Evolutionary conservation across 129 eudicot genomes (phyloP).

Genomic region (Flaveria ramosissima): DNA sequence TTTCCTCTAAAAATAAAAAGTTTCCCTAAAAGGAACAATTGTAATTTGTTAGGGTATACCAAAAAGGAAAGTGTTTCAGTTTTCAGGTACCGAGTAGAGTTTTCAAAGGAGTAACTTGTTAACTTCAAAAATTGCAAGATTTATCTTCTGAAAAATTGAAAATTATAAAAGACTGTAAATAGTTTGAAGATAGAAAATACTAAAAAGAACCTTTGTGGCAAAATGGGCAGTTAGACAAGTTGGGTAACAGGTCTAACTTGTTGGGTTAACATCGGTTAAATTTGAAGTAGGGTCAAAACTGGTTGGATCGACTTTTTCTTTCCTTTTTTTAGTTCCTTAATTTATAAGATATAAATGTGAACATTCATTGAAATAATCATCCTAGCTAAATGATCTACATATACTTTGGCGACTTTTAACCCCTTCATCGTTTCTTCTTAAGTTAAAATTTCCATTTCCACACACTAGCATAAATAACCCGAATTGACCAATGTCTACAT

Average conservation of each 20-base stretch:
- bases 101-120: neutral
- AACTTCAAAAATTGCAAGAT: conserved; percentile 1
- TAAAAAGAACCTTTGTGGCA: neutral
- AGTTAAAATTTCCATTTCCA: neutral
- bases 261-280: neutral
- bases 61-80: neutral
- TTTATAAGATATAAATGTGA: too few relatives aligned
- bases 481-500: neutral
- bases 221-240: neutral
- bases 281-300: neutral
- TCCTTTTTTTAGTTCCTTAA: neutral
- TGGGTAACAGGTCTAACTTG: neutral
- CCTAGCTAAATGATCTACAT: neutral
- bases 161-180: neutral
- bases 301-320: neutral
- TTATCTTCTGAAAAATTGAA: neutral
- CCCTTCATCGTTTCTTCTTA: neutral
- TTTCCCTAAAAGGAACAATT: neutral
- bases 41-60: neutral
- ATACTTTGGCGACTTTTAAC: neutral
- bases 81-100: neutral
- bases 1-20: conserved; percentile 6
- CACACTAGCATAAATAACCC: neutral
- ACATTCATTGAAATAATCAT: neutral
- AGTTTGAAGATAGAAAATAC: neutral